phyloP scores from a whole-genome alignment of 805 yeast genomes.

The Starmerella potacharoeniae region DNA sequence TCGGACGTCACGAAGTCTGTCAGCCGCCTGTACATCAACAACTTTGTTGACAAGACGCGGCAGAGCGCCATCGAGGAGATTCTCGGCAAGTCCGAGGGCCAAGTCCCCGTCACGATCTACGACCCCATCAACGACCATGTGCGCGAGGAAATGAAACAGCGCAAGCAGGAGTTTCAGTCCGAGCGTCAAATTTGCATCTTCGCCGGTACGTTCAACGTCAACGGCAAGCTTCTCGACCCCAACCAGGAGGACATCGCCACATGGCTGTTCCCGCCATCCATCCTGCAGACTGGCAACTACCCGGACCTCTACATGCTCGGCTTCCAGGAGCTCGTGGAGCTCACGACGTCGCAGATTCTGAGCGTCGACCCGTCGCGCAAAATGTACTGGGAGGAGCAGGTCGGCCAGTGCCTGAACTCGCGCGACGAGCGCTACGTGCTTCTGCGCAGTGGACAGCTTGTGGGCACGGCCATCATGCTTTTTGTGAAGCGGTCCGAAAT shows the following conservation, averaged over 20 bases:
- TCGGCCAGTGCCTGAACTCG: slow-evolving; percentile 51
- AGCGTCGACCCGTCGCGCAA: slow-evolving; percentile 75
- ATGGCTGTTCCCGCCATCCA: slow-evolving; percentile 67
- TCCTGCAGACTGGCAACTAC: slow-evolving; percentile 22
- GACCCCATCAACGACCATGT: slow-evolving; percentile 87
- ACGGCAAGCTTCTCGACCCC: slow-evolving; percentile 46
- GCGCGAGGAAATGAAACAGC: slow-evolving; percentile 45
- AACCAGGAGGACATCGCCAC: slow-evolving; percentile 39
- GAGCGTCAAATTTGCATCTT: slow-evolving; percentile 51
- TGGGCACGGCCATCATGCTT: slow-evolving; percentile 71
- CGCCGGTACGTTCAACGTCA: slow-evolving; percentile 79
- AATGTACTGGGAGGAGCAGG: slow-evolving; percentile 62
- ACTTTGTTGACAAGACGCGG: slow-evolving; percentile 82
- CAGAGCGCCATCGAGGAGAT: slow-evolving; percentile 82
- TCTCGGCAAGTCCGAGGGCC: slow-evolving; percentile 69
- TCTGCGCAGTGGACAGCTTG: slow-evolving; percentile 77
- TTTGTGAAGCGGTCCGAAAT: slow-evolving; percentile 55
- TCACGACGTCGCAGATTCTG: slow-evolving; percentile 81
- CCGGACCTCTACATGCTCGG: slow-evolving; percentile 87
- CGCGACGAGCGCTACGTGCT: slow-evolving; percentile 44
- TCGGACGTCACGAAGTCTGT: slow-evolving; percentile 95
- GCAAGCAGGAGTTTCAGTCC: slow-evolving; percentile 46
- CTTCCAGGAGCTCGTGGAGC: slow-evolving; percentile 85
- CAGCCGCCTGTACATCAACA: slow-evolving; percentile 87
- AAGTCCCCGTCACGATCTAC: slow-evolving; percentile 56